Base-by-base conservation (phyloP, 1,139 yeast genomes). In the Candida sojae region DNA sequence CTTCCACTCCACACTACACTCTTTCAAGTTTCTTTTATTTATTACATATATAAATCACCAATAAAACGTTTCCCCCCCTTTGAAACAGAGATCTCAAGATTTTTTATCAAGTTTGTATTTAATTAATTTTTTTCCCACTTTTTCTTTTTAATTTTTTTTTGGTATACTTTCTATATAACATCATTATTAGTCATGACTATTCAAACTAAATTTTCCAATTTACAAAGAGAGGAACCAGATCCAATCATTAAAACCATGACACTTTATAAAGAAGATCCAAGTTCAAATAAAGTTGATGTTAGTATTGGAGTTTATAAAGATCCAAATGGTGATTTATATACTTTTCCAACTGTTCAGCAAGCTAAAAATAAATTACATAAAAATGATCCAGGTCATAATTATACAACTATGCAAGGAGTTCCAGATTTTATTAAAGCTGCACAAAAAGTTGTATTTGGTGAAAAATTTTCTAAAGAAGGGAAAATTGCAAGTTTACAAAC, bases 251-350 rank as follows among this genome's bases (percentile, higher is more conserved):
- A 59, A 45, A 64, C 70, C 43, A 63, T 70, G 66, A 53, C 53
- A 32, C 59, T 58, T 32, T 68, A 57, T 53, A 57, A 55, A 8
- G 47, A 55, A 10, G 80, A 75, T 57, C 46, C 62, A 21, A 42
- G 54, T 44, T 65, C 71, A 2, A 43, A 57, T 13, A 74, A 75
- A 57, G 61, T 73, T 30, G 79, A 75, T 51, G 70, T 73, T 21
- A 64, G 74, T 28, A 71, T 74, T 32, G 80, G 80, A 2, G 78
- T 75, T 26, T 75, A 74, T 60, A 73, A 72, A 52, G 65, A 70
- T 35, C 74, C 67, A 48, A 52, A 60, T 11, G 79, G 79, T 3
- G 58, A 59, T 28, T 61, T 70, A 40, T 72, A 64, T 56, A 62
- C 68, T 7, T 73, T 72, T 56, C 78, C 79, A 9, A 58, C 71